These are phyloP conservation scores for Annulohypoxylon maeteangense DNA, from an alignment of 495 filamentous ascomycete genomes.

Conservation along the genomic window DNA sequence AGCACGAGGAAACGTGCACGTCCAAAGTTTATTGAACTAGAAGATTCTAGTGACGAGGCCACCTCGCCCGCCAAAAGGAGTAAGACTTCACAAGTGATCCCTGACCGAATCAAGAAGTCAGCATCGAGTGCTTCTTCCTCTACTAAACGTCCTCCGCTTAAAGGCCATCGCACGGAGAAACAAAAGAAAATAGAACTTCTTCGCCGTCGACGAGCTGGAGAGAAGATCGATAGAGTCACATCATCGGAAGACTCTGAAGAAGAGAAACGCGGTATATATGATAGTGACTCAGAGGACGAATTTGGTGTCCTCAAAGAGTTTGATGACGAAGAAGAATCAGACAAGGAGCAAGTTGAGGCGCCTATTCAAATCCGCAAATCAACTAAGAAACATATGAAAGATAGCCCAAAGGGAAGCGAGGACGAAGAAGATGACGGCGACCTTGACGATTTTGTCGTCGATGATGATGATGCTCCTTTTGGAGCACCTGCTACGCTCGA, in stretches of 20 bases:
- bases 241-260: conserved; percentile 49
- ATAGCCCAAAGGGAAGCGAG: conserved; percentile 16
- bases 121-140: conserved; percentile 20
- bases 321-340: conserved; percentile 60
- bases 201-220: conserved; percentile 67
- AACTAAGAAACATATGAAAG: conserved; percentile 24
- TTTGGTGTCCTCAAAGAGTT: conserved; percentile 55
- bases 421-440: conserved; percentile 66
- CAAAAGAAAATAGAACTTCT: conserved; percentile 63
- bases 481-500: conserved; percentile 67
- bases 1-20: conserved; percentile 19
- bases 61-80: conserved; percentile 39
- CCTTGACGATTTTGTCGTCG: conserved; percentile 76
- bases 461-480: conserved; percentile 70
- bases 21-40: conserved; percentile 17
- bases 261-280: conserved; percentile 52
- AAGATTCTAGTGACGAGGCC: conserved; percentile 39
- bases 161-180: conserved; percentile 40
- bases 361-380: conserved; percentile 18
- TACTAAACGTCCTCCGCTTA: conserved; percentile 30
- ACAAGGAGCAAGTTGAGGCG: conserved; percentile 40
- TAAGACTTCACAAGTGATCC: conserved; percentile 32
- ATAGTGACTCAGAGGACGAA: conserved; percentile 52
- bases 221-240: conserved; percentile 57
- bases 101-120: conserved; percentile 34